Conservation (phyloP, 768 basidiomycete species). For the Cystofilobasidium bisporidii region DNA sequence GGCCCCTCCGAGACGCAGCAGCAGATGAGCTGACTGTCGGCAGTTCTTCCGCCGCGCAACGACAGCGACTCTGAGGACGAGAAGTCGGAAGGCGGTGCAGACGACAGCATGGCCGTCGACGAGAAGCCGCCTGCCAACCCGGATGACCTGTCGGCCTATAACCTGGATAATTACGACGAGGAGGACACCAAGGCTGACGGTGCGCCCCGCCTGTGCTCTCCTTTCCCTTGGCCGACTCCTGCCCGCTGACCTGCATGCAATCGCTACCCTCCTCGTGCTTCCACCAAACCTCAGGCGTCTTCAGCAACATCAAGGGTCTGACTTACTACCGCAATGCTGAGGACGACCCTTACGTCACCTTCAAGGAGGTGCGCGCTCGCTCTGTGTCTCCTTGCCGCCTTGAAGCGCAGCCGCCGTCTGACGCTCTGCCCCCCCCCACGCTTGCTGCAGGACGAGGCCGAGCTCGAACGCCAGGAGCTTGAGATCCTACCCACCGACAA, state of each 20-base stretch:
- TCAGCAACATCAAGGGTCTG: slow-evolving; percentile 90
- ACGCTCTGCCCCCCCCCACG: not conserved
- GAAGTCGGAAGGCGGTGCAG: slow-evolving; percentile 31
- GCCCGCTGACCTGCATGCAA: too few relatives aligned
- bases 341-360: slow-evolving; percentile 92
- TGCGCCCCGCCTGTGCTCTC: slow-evolving; percentile 31
- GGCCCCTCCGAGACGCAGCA: not conserved
- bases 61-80: slow-evolving; percentile 27
- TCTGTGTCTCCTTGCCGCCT: not conserved
- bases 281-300: slow-evolving; percentile 51
- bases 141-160: slow-evolving; percentile 75
- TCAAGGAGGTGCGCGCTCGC: slow-evolving; percentile 66
- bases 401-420: too few relatives aligned
- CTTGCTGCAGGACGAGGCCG: slow-evolving; percentile 44
- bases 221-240: too few relatives aligned
- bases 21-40: slow-evolving; percentile 13
- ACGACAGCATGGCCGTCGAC: slow-evolving; percentile 32
- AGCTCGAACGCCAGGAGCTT: slow-evolving; percentile 78
- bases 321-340: slow-evolving; percentile 82
- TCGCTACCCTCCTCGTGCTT: too few relatives aligned
- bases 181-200: slow-evolving; percentile 47
- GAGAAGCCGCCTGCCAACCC: slow-evolving; percentile 36
- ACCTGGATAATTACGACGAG: slow-evolving; percentile 84
- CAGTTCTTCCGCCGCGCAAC: slow-evolving; percentile 35
- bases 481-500: slow-evolving; percentile 85